Percentiles rank a stretch among this genome's conserved stretches.
phyloP scores from a whole-genome alignment of 2,329 filamentous ascomycete genomes.

The Penicillium sp. region DNA sequence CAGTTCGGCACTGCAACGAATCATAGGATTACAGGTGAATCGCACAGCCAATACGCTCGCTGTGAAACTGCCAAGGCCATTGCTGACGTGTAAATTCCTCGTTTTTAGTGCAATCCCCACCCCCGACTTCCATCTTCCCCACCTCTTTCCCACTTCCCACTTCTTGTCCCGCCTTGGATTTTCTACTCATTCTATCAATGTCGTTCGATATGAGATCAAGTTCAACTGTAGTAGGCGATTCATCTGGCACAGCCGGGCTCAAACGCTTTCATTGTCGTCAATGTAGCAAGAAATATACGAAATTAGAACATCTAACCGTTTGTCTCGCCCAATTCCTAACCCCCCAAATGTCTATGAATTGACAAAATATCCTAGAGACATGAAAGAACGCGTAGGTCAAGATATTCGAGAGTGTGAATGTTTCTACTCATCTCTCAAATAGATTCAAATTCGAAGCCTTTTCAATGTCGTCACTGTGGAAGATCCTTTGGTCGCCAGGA shows the following conservation, averaged over 20 bases:
- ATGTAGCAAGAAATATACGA: conserved; percentile 23
- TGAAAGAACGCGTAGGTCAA: conserved; percentile 15
- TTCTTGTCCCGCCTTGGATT: not conserved
- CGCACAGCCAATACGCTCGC: too few relatives aligned
- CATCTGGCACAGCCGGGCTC: not conserved
- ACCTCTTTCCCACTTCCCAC: conserved; percentile 6
- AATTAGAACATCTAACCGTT: conserved; percentile 24
- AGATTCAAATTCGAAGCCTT: conserved; percentile 27
- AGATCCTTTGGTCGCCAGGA: conserved; percentile 27
- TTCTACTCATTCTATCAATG: not conserved
- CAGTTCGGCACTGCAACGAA: too few relatives aligned
- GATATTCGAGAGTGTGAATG: not conserved
- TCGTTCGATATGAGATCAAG: not conserved
- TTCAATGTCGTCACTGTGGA: conserved; percentile 22
- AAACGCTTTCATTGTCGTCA: conserved; percentile 19
- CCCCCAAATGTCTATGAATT: not conserved
- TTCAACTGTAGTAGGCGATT: not conserved
- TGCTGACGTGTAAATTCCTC: not conserved
- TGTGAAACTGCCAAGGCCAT: not conserved
- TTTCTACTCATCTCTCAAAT: not conserved
- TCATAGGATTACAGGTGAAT: too few relatives aligned
- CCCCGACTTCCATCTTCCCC: conserved; percentile 1
- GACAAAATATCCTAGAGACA: conserved; percentile 11
- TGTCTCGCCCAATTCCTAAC: not conserved
- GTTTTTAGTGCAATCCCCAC: too few relatives aligned